Percentiles rank a stretch among this genome's conserved stretches.
Conservation (phyloP, 2,329 filamentous ascomycete genomes). For the Talaromyces verruculosus region DNA sequence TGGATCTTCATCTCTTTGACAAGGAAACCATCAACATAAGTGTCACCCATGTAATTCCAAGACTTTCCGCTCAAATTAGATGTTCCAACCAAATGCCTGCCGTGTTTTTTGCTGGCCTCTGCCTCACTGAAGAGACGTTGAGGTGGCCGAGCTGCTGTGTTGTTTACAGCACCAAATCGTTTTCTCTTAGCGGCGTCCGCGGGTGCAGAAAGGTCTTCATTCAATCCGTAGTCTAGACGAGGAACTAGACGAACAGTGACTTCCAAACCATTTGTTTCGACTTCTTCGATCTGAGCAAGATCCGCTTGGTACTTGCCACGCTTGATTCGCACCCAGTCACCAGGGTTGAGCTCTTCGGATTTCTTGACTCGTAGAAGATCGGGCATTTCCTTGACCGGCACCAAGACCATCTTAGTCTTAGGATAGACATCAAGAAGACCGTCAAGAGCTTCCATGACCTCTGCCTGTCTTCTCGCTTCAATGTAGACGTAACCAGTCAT, state of each 20-base stretch:
- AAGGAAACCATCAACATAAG: slow-evolving; percentile 89
- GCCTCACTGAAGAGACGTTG: slow-evolving; percentile 89
- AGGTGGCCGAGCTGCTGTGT: slow-evolving; percentile 69
- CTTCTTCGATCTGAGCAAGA: slow-evolving; percentile 86
- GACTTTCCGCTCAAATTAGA: slow-evolving; percentile 62
- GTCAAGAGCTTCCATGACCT: slow-evolving; percentile 79
- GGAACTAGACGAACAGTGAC: slow-evolving; percentile 86
- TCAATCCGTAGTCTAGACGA: slow-evolving; percentile 84
- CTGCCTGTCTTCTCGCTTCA: slow-evolving; percentile 81
- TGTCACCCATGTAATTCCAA: slow-evolving; percentile 83
- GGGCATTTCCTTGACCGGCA: slow-evolving; percentile 96
- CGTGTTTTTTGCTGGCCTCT: slow-evolving; percentile 86
- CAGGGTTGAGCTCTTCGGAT: slow-evolving; percentile 77
- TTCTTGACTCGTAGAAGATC: slow-evolving; percentile 90
- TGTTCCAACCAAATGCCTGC: slow-evolving; percentile 57
- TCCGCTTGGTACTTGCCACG: slow-evolving; percentile 82
- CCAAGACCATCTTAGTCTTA: slow-evolving; percentile 78
- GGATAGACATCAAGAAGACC: slow-evolving; percentile 88
- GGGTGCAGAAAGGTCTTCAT: slow-evolving; percentile 68
- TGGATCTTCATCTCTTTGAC: slow-evolving; percentile 93
- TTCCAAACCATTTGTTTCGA: slow-evolving; percentile 88
- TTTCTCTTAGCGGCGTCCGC: slow-evolving; percentile 73
- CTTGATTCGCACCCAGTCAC: slow-evolving; percentile 87
- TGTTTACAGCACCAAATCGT: slow-evolving; percentile 54
- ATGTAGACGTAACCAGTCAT: slow-evolving; percentile 97